Evolutionary conservation across 169 alveolate genomes (phyloP).

Genomic region (Eimeria necatrix): DNA sequence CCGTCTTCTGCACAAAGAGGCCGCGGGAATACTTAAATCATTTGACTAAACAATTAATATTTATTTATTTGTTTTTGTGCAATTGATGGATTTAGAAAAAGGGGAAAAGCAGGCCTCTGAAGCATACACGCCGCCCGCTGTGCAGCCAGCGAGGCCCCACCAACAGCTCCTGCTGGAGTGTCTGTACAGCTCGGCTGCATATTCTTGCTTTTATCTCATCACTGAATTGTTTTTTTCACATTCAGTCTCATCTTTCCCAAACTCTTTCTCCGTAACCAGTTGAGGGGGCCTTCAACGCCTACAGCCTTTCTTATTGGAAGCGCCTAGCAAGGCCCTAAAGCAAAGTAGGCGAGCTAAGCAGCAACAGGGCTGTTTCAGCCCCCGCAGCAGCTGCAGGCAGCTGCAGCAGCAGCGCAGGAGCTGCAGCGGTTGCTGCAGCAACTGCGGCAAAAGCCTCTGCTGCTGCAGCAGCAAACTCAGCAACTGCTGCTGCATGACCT

Average conservation of each 20-base stretch:
- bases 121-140: too few relatives aligned
- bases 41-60: too few relatives aligned
- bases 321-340: not conserved
- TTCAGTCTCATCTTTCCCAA: too few relatives aligned
- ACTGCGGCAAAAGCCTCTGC: not conserved
- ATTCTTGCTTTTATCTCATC: not conserved
- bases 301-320: not conserved
- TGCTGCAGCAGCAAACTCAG: slow-evolving; percentile 6
- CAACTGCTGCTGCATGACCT: slow-evolving; percentile 2
- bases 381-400: not conserved
- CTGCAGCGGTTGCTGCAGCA: not conserved
- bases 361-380: not conserved
- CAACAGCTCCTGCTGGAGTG: not conserved
- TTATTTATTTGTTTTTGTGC: too few relatives aligned
- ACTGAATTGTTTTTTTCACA: too few relatives aligned
- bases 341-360: not conserved
- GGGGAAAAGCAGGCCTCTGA: too few relatives aligned
- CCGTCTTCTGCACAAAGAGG: not conserved
- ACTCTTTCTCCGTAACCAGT: too few relatives aligned
- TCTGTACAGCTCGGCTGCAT: not conserved
- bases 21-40: too few relatives aligned
- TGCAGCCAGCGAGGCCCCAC: not conserved
- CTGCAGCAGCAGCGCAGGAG: not conserved
- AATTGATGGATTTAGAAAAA: too few relatives aligned
- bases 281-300: not conserved